phyloP scores from a whole-genome alignment of 306 rosid genomes.

The Albizia julibrissin region DNA sequence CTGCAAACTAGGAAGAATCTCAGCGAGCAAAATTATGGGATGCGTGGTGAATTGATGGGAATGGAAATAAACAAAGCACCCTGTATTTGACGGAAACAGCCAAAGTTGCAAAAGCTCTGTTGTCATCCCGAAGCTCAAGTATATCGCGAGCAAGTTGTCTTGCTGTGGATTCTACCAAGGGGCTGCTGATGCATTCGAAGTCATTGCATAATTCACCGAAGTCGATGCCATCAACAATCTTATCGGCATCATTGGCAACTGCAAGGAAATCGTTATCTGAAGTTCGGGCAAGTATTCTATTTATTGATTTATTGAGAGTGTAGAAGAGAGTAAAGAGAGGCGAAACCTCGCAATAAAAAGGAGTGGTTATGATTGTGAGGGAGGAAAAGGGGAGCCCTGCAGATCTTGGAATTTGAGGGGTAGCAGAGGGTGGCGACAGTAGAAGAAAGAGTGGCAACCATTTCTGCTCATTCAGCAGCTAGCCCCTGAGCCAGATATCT shows the following conservation, averaged over 20 bases:
- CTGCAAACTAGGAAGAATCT: slow-evolving; percentile 38
- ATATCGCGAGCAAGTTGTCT: slow-evolving; percentile 89
- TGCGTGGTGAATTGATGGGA: neutral
- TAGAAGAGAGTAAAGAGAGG: neutral
- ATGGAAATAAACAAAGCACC: slow-evolving; percentile 40
- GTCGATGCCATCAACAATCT: slow-evolving; percentile 72
- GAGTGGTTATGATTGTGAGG: slow-evolving; percentile 36
- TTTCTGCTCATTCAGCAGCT: slow-evolving; percentile 62
- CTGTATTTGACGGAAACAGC: slow-evolving; percentile 77
- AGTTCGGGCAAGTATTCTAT: neutral
- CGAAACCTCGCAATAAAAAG: slow-evolving; percentile 56
- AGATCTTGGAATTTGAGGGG: slow-evolving; percentile 31
- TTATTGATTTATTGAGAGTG: neutral
- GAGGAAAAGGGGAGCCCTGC: slow-evolving; percentile 29
- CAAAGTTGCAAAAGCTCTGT: slow-evolving; percentile 73
- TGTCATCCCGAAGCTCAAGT: slow-evolving; percentile 77
- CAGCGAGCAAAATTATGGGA: neutral
- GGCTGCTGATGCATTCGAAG: slow-evolving; percentile 96
- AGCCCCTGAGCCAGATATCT: neutral
- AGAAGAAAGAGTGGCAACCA: slow-evolving; percentile 63
- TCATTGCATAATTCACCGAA: slow-evolving; percentile 98
- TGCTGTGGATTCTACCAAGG: slow-evolving; percentile 86
- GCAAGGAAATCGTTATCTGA: slow-evolving; percentile 25
- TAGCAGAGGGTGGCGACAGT: slow-evolving; percentile 45
- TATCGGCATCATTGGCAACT: slow-evolving; percentile 78